These are phyloP conservation scores for Nitzschia sp. DNA, from an alignment of 108 stramenopile species.

Conservation along the genomic window DNA sequence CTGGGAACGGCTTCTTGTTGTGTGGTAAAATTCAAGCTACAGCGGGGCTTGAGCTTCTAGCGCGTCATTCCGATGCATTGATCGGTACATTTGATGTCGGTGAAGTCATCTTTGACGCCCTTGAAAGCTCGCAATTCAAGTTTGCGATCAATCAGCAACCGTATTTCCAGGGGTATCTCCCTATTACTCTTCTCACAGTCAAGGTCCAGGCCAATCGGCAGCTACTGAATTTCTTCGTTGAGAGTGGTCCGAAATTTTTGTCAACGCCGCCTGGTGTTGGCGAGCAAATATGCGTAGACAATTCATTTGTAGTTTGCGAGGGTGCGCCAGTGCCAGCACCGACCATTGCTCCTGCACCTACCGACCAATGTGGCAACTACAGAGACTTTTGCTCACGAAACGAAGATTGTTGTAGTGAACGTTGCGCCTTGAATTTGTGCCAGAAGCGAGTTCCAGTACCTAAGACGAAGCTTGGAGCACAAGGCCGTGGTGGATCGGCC, in stretches of 20 bases:
- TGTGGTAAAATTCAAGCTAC: background rate
- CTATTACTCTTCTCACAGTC: slow-evolving; percentile 3
- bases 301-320: slow-evolving; percentile 1
- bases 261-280: background rate
- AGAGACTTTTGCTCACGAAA: background rate
- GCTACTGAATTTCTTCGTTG: slow-evolving; percentile 3
- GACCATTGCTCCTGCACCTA: too few species aligned
- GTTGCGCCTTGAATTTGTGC: background rate
- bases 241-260: slow-evolving; percentile 11
- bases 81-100: slow-evolving; percentile 27
- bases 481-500: background rate
- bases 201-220: background rate
- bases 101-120: slow-evolving; percentile 12
- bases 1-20: slow-evolving; percentile 13
- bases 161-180: slow-evolving; percentile 32
- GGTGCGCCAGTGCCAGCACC: too few species aligned
- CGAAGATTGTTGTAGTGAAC: background rate
- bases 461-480: background rate
- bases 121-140: slow-evolving; percentile 9
- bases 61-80: slow-evolving; percentile 11
- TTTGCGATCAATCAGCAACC: slow-evolving; percentile 37
- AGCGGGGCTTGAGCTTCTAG: background rate
- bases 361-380: background rate
- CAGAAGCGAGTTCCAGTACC: background rate
- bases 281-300: slow-evolving; percentile 4